phyloP scores from a whole-genome alignment of 306 rosid species.

The Lathyrus aphaca region DNA sequence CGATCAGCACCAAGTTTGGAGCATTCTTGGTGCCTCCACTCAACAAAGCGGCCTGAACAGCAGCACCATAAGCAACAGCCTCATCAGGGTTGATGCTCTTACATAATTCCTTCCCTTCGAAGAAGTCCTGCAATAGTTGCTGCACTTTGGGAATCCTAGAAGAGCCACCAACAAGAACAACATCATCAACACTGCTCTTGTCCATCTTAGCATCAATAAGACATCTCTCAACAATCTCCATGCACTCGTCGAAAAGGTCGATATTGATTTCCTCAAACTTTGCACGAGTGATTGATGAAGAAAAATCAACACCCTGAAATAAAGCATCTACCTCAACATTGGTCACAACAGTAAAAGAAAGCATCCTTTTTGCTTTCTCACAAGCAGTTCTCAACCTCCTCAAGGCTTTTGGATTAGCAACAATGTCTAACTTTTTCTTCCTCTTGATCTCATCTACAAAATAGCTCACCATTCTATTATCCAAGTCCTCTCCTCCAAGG shows the following conservation, averaged over 20 bases:
- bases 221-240: neutral
- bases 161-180: too few relatives aligned
- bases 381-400: too few relatives aligned
- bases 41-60: slow-evolving; percentile 3
- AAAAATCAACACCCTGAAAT: neutral
- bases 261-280: neutral
- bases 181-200: neutral
- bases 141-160: too few relatives aligned
- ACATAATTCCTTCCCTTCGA: too few relatives aligned
- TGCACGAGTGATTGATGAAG: neutral
- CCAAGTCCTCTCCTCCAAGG: too few relatives aligned
- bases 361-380: too few relatives aligned
- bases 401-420: too few relatives aligned
- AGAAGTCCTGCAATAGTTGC: too few relatives aligned
- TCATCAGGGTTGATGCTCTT: neutral
- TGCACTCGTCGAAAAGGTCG: neutral
- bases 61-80: slow-evolving; percentile 10
- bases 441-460: too few relatives aligned
- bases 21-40: neutral
- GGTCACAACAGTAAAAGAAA: neutral
- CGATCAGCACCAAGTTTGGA: neutral
- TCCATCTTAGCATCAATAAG: neutral
- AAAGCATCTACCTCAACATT: neutral
- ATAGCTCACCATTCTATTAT: too few relatives aligned
- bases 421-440: too few relatives aligned